A percentile compares a stretch with the other conserved stretches of the same genome.
phyloP scores from a whole-genome alignment of 2,329 filamentous ascomycete genomes.

The Neonectria hederae region DNA sequence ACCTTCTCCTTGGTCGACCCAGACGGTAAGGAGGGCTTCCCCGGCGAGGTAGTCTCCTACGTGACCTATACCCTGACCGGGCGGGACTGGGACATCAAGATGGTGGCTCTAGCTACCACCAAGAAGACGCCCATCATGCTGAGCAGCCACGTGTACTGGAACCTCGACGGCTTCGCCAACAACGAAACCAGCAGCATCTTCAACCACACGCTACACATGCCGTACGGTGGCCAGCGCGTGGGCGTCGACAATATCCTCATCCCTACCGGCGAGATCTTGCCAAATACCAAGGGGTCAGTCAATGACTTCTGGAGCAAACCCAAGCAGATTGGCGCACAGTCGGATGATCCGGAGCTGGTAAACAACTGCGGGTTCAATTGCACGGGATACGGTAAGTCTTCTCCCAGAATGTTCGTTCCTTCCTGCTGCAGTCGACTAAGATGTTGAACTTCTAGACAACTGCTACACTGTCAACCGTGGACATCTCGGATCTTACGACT shows the following conservation, averaged over 20 bases:
- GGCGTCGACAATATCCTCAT: constrained; percentile 77
- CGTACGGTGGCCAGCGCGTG: constrained; percentile 76
- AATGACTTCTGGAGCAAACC: constrained; percentile 86
- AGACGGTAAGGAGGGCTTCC: constrained; percentile 80
- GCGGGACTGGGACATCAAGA: constrained; percentile 76
- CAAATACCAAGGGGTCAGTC: constrained; percentile 72
- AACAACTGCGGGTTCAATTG: constrained; percentile 85
- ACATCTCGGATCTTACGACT: constrained; percentile 67
- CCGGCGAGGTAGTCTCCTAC: constrained; percentile 78
- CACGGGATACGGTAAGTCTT: constrained; percentile 78
- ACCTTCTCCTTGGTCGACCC: constrained; percentile 79
- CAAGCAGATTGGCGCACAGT: constrained; percentile 80
- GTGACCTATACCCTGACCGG: constrained; percentile 77
- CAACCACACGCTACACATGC: constrained; percentile 78
- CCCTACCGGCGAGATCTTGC: constrained; percentile 78
- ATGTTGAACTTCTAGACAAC: constrained; percentile 58
- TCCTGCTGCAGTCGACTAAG: background rate
- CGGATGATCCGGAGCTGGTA: constrained; percentile 67
- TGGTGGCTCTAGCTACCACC: constrained; percentile 75
- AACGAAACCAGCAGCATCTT: constrained; percentile 70
- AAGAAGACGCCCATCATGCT: constrained; percentile 87
- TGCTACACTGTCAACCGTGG: constrained; percentile 75
- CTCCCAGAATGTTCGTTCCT: background rate
- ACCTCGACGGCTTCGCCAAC: constrained; percentile 82
- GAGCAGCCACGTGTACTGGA: constrained; percentile 81